phyloP scores from a whole-genome alignment of 2,329 filamentous ascomycete species.

The Alternaria sp. region DNA sequence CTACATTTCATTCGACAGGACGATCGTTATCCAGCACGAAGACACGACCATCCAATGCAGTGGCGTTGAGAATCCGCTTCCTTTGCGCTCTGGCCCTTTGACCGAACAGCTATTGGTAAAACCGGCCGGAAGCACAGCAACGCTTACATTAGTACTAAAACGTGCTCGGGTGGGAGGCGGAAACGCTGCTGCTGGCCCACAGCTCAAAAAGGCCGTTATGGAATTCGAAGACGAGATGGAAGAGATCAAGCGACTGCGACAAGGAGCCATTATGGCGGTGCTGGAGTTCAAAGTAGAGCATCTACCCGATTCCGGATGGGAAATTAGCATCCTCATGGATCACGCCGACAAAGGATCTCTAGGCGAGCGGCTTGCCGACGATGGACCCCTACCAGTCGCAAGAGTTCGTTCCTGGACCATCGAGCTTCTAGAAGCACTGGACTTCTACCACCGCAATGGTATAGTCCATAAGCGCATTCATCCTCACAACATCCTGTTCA shows the following conservation, averaged over 20 bases:
- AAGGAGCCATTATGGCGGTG: conserved; percentile 78
- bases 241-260: conserved; percentile 73
- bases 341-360: conserved; percentile 83
- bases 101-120: conserved; percentile 76
- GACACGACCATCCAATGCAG: conserved; percentile 70
- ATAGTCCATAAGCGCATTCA: conserved; percentile 86
- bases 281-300: conserved; percentile 77
- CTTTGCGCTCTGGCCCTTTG: conserved; percentile 69
- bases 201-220: conserved; percentile 78
- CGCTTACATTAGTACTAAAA: conserved; percentile 68
- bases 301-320: conserved; percentile 65
- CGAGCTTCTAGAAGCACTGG: conserved; percentile 85
- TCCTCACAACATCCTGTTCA: conserved; percentile 78
- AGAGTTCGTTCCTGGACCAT: conserved; percentile 90
- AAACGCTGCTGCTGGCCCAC: conserved; percentile 68
- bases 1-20: conserved; percentile 69
- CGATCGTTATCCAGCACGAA: conserved; percentile 67
- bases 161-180: conserved; percentile 34
- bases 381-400: conserved; percentile 73
- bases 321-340: conserved; percentile 75
- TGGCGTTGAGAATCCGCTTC: conserved; percentile 69
- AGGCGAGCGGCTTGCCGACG: conserved; percentile 79
- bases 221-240: conserved; percentile 79
- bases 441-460: conserved; percentile 84
- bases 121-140: conserved; percentile 63